A percentile compares a stretch with the other conserved stretches of the same genome.
Conservation (phyloP, 2,329 filamentous ascomycete species). For the Onygenales sp. region DNA sequence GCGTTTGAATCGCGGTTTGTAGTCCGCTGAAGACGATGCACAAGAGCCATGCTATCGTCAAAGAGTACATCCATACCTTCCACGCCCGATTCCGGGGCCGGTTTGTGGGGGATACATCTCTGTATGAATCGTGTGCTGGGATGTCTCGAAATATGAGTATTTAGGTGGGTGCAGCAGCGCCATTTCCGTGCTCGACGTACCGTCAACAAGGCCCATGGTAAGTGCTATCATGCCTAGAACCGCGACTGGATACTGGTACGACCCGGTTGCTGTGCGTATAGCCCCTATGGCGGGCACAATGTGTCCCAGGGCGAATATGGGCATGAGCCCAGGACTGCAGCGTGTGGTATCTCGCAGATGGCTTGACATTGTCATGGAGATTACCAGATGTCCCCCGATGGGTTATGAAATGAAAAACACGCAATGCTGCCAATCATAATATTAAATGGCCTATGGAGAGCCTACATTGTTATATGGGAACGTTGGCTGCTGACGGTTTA, state of each 20-base stretch:
- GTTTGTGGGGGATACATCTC: background rate
- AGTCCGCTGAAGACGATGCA: background rate
- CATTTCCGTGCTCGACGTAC: background rate
- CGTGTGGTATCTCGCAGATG: background rate
- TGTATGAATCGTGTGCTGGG: background rate
- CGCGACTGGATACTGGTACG: background rate
- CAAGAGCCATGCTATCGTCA: background rate
- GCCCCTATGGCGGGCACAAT: background rate
- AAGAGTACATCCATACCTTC: background rate
- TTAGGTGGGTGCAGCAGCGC: background rate
- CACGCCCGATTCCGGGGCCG: background rate
- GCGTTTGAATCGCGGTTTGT: background rate
- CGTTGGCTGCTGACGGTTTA: background rate
- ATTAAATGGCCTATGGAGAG: background rate
- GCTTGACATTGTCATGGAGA: background rate
- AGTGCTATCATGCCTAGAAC: background rate
- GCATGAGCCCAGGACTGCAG: background rate
- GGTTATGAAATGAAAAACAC: background rate
- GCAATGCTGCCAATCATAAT: background rate
- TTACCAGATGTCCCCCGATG: background rate
- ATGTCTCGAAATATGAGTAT: background rate
- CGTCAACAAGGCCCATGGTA: background rate
- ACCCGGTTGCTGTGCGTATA: background rate
- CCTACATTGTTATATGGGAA: background rate
- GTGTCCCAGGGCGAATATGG: background rate